phyloP scores from a whole-genome alignment of 768 basidiomycete species.

The Mrakia frigida region DNA sequence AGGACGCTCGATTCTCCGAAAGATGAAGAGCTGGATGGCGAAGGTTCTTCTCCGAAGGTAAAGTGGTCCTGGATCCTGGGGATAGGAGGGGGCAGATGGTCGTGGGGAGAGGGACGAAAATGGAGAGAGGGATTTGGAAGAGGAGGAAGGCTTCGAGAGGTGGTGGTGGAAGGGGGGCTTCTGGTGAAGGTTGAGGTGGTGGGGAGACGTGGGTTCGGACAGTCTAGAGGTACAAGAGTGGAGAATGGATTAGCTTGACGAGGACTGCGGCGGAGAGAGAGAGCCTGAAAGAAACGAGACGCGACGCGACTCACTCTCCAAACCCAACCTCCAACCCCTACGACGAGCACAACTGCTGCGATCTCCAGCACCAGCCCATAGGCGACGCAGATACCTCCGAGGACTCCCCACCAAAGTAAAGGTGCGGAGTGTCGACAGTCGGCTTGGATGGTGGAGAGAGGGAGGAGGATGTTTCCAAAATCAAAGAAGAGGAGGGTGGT shows the following conservation, averaged over 20 bases:
- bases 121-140: neutral
- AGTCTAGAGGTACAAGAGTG: neutral
- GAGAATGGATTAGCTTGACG: no score
- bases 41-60: neutral
- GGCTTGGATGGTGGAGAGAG: neutral
- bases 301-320: neutral
- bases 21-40: slow-evolving; percentile 1
- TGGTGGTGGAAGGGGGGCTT: neutral
- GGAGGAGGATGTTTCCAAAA: slow-evolving; percentile 4
- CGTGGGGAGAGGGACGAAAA: neutral
- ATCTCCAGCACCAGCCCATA: slow-evolving; percentile 11
- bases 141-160: neutral
- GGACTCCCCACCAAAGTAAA: slow-evolving; percentile 8
- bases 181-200: neutral
- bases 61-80: neutral
- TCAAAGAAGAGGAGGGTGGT: slow-evolving; percentile 1
- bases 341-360: neutral
- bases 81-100: neutral
- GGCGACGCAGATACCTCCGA: neutral
- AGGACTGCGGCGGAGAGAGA: neutral
- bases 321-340: neutral
- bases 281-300: no score
- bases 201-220: neutral
- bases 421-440: neutral
- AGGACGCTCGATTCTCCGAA: neutral